Evolutionary conservation across 2,329 filamentous ascomycete genomes (phyloP), one percentile per base, ranked within the genome.

Genomic region (Teratosphaeria destructans): DNA sequence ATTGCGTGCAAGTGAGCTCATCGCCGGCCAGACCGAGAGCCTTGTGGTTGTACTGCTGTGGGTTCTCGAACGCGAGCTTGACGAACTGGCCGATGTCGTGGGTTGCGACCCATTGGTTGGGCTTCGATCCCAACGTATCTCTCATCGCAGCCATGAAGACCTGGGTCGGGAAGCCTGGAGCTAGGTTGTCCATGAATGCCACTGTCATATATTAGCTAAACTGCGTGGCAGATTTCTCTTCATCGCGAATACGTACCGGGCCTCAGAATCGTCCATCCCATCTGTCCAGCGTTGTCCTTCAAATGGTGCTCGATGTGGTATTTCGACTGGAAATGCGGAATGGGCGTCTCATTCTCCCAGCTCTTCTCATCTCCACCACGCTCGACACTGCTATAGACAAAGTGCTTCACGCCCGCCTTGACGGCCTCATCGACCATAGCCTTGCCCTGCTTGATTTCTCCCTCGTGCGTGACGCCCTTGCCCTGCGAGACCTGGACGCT

Each of bases 341-440:
- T 77, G 0, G 76, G 70, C 1, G 84, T 86, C 1, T 77, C 73
- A 63, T 79, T 81, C 14, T 80, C 76, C 71, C 79, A 79, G 57
- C 78, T 80, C 19, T 75, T 76, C 47, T 81, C 78, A 47, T 70
- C 69, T 54, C 85, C 85, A 52, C 84, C 83, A 32, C 85, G 82
- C 65, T 88, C 85, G 29, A 86, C 82, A 57, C 79, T 82, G 56
- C 77, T 81, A 72, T 86, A 88, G 39, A 88, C 80, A 65, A 88
- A 86, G 67, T 84, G 79, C 61, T 78, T 76, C 53, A 88, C 82
- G 11, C 77, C 76, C 37, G 81, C 70, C 54, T 78, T 77, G 60
- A 87, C 67, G 2, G 81, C 76, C 53, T 78, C 81, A 63, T 87
- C 82, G 59, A 88, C 75, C 10, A 88, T 73, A 0, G 72, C 76